These are phyloP conservation scores for Tricholomella constricta DNA, from an alignment of 768 basidiomycete genomes.

Conservation along the genomic window DNA sequence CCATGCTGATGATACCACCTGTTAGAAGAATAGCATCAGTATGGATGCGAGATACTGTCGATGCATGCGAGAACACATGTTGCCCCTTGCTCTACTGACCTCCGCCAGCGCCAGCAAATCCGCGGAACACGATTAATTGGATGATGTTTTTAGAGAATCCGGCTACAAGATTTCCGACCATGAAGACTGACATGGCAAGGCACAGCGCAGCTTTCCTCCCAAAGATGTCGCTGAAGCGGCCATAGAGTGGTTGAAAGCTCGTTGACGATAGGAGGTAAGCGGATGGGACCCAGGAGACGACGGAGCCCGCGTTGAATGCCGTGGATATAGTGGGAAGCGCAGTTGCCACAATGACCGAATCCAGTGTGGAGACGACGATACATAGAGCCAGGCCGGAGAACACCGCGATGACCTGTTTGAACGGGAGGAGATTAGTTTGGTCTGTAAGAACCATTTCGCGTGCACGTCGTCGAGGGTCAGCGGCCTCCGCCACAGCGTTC, in stretches of 20 bases:
- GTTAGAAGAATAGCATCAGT: too few species aligned
- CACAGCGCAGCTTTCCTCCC: constrained; percentile 64
- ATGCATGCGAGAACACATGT: too few species aligned
- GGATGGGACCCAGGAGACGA: constrained; percentile 73
- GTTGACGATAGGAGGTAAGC: constrained; percentile 70
- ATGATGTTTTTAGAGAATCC: constrained; percentile 67
- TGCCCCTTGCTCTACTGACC: constrained; percentile 33
- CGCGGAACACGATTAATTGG: constrained; percentile 70
- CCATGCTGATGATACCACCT: constrained; percentile 67
- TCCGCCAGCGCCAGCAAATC: constrained; percentile 69
- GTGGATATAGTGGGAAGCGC: constrained; percentile 71
- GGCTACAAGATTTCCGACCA: constrained; percentile 65
- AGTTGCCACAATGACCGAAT: constrained; percentile 75
- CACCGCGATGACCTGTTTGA: constrained; percentile 61
- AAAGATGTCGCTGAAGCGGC: constrained; percentile 67
- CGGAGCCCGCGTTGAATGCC: constrained; percentile 63
- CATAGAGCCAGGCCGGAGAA: constrained; percentile 64
- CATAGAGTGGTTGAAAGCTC: constrained; percentile 62
- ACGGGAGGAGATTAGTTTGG: constrained; percentile 76
- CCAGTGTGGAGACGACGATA: constrained; percentile 60
- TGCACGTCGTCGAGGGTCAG: too few species aligned
- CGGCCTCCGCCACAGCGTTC: too few species aligned
- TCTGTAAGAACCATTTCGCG: constrained; percentile 50
- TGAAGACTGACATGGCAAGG: constrained; percentile 61
- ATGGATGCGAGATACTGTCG: too few species aligned